phyloP scores from a whole-genome alignment of 163 green algal genomes.

The Picocystis sp. region DNA sequence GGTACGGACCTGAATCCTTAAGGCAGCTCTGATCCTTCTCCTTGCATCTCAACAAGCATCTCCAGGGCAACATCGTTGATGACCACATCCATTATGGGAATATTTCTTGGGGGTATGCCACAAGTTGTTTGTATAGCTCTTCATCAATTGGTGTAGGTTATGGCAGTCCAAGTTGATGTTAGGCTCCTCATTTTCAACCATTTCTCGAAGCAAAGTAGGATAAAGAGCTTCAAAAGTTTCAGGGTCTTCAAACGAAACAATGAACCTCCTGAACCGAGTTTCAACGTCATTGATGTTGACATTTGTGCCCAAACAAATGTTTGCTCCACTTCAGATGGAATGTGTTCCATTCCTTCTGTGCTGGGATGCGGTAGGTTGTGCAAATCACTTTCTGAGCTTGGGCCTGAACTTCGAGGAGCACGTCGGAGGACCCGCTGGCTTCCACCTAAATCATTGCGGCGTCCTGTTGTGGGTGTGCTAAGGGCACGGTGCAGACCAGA shows the following conservation, averaged over 20 bases:
- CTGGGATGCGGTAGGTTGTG: no score
- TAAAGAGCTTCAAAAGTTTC: constrained; percentile 1
- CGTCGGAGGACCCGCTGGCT: no score
- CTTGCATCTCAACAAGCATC: constrained; percentile 5
- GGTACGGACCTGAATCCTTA: constrained; percentile 26
- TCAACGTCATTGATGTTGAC: constrained; percentile 36
- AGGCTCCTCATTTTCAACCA: constrained; percentile 15
- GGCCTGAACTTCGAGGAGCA: no score
- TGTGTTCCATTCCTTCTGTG: no score
- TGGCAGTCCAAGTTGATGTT: constrained; percentile 30
- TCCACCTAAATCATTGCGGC: no score
- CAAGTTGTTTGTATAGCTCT: constrained; percentile 25
- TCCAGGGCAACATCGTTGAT: constrained; percentile 15
- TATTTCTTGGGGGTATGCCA: constrained; percentile 30
- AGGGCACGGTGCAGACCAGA: no score
- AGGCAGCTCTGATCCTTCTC: no score
- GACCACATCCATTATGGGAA: constrained; percentile 27
- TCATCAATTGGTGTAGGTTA: constrained; percentile 21
- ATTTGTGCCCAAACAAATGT: constrained; percentile 74
- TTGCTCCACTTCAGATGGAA: constrained; percentile 19
- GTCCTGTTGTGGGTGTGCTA: no score
- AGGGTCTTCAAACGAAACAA: constrained; percentile 30
- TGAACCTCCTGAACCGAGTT: constrained; percentile 44
- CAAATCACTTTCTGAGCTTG: no score
- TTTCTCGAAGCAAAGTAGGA: constrained; percentile 10